Evolutionary conservation across 73 alveolate species (phyloP).

Genomic region (Paraurostyla sp.): DNA sequence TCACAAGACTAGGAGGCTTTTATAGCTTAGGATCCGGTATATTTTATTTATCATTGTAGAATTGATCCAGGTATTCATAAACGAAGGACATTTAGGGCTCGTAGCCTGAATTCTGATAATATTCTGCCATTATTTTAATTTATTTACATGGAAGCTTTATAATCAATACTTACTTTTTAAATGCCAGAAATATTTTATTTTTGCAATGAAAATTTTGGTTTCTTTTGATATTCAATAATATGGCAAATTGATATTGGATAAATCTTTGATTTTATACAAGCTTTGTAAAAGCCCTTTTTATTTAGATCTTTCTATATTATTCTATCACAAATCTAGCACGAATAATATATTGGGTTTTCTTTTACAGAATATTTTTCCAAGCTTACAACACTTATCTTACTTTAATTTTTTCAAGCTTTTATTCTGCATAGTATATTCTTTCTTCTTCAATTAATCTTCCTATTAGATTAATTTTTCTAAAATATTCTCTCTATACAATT

Average conservation of each 20-base stretch:
- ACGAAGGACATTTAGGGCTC: background rate
- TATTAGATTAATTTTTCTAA: background rate
- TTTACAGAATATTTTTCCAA: background rate
- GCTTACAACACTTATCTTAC: background rate
- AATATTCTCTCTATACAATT: background rate
- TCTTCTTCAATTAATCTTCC: background rate
- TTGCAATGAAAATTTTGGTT: too few relatives aligned
- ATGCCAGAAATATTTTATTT: too few relatives aligned
- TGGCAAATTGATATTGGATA: too few relatives aligned
- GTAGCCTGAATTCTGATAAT: background rate
- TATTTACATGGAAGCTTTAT: too few relatives aligned
- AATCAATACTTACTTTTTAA: too few relatives aligned
- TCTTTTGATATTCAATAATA: too few relatives aligned
- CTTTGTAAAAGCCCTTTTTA: too few relatives aligned
- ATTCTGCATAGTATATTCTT: background rate
- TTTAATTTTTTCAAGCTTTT: background rate
- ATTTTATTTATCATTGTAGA: background rate
- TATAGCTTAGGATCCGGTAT: background rate
- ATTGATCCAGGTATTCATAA: background rate
- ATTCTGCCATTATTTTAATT: too few relatives aligned
- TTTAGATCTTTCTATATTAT: background rate
- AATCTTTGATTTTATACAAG: too few relatives aligned
- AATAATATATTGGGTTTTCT: background rate
- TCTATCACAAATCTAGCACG: background rate
- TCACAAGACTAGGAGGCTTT: background rate